Base-by-base conservation (phyloP, 495 filamentous ascomycete species). In the Podospora sp. region DNA sequence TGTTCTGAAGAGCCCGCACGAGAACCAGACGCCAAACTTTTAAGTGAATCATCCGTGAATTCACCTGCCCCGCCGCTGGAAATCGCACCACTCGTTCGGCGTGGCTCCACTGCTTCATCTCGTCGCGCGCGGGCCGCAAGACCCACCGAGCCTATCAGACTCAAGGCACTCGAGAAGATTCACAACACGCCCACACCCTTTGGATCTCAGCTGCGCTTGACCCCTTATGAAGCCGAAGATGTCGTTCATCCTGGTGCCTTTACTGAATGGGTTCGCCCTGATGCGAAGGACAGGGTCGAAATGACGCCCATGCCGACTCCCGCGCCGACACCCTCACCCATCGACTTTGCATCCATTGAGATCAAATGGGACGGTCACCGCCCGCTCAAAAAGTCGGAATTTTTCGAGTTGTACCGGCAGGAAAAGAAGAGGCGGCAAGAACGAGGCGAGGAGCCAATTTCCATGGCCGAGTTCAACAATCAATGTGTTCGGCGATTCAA, bases 151-250 rank as follows among this genome's bases (percentile, higher is more conserved):
- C 73, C 71, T 1, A 53, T 68, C 3, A 66, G 69, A 29, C 20
- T 76, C 18, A 24, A 36, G 11, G 22, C 60, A 3, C 33, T 77
- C 20, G 73, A 74, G 6, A 59, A 18, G 46, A 66, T 75, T 1
- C 75, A 75, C 68, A 46, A 58, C 11, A 6, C 25, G 2, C 53
- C 62, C 5, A 69, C 68, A 1, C 74, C 73, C 2, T 72, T 68
- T 20, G 73, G 59, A 35, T 53, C 62, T 27, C 53, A 58, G 1
- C 50, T 77, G 22, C 55, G 55, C 1, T 67, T 75, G 20, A 65
- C 68, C 0, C 73, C 75, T 0, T 77, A 77, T 53, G 69, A 71
- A 35, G 24, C 58, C 2, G 75, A 75, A 20, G 68, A 72, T 21
- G 35, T 70, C 6, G 14, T 66, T 9, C 69, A 72, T 21, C 75